These are phyloP conservation scores for Ehretia macrophylla DNA, from an alignment of 257 asterid species.

Conservation along the genomic window DNA sequence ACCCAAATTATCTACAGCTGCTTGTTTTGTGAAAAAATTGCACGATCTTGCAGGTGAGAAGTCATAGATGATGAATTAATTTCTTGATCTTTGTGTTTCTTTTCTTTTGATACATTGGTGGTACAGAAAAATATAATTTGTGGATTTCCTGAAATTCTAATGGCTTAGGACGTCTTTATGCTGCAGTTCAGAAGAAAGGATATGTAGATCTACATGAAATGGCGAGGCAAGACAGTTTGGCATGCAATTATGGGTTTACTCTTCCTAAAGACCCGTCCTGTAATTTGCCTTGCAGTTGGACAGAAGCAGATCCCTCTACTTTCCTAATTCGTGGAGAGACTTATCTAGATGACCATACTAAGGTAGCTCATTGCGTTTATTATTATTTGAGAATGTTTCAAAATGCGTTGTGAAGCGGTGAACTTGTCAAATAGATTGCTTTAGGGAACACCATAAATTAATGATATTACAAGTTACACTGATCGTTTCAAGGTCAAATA, in stretches of 20 bases:
- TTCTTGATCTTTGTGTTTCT: slow-evolving; percentile 4
- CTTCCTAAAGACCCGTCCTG: slow-evolving; percentile 83
- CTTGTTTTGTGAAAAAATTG: slow-evolving; percentile 79
- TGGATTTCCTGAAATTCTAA: slow-evolving; percentile 14
- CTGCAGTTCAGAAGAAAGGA: slow-evolving; percentile 88
- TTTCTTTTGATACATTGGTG: not conserved
- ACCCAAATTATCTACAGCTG: slow-evolving; percentile 86
- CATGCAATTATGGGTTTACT: slow-evolving; percentile 81
- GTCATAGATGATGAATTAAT: slow-evolving; percentile 8
- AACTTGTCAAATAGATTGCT: too few relatives aligned
- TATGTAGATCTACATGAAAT: slow-evolving; percentile 83
- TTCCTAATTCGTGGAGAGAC: slow-evolving; percentile 92
- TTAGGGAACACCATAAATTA: too few relatives aligned
- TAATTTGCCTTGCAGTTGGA: slow-evolving; percentile 86
- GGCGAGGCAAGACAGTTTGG: slow-evolving; percentile 63
- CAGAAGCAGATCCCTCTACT: slow-evolving; percentile 73
- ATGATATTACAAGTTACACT: too few relatives aligned
- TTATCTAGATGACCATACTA: slow-evolving; percentile 79
- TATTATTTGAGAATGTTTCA: not conserved
- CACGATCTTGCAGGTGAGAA: slow-evolving; percentile 90
- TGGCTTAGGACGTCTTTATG: slow-evolving; percentile 21
- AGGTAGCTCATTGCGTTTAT: slow-evolving; percentile 41
- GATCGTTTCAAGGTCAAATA: too few relatives aligned
- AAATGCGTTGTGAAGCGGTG: not conserved
- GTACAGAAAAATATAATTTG: not conserved